Evolutionary conservation across 805 yeast species (phyloP), one percentile per base, ranked within the genome.

Genomic region (Candida cerambycidarum): DNA sequence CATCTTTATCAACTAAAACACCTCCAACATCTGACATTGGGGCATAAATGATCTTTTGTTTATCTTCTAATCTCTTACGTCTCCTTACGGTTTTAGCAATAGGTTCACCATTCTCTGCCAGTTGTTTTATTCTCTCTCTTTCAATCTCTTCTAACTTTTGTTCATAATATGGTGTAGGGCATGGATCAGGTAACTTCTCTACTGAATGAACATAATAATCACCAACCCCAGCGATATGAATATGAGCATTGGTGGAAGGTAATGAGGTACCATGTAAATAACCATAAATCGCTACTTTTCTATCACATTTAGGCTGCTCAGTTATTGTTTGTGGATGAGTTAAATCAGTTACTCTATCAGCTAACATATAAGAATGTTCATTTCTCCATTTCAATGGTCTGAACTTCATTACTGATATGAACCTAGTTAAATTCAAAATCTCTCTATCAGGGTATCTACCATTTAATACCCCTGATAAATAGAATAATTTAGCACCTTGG

Each of bases 1-100:
- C 97, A 69, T 93, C 99, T 59, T 85, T 90, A 67, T 93, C 99
- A 47, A 93, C 89, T 51, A 93, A 72, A 28, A 93, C 95, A 62
- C 99, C 99, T 44, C 97, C 97, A n/a, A 93, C 97, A 64, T 93
- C 98, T 36, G 97, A 87, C 99, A 93, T 93, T 38, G 99, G 99
- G 0, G 99, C 99, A 63, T 95, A 93, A 2, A 93, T 89, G 52
- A 89, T 80, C 62, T 90, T 93, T 60, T 89, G 95, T 54, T 84
- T 88, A 58, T 93, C 99, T 52, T 93, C 98, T 41, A 93, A 78
- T 58, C 98, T 79, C 61, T 89, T 87, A 57, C 97, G 78, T 62
- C 97, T 82, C 53, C 76, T 70, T 2, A 74, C 61, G 2, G 82
- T 76, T 24, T 76, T 72, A 2, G 82, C 75, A 3, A 75, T 56